Evolutionary conservation across 805 yeast genomes (phyloP).

Genomic region (Ogataea corticis): DNA sequence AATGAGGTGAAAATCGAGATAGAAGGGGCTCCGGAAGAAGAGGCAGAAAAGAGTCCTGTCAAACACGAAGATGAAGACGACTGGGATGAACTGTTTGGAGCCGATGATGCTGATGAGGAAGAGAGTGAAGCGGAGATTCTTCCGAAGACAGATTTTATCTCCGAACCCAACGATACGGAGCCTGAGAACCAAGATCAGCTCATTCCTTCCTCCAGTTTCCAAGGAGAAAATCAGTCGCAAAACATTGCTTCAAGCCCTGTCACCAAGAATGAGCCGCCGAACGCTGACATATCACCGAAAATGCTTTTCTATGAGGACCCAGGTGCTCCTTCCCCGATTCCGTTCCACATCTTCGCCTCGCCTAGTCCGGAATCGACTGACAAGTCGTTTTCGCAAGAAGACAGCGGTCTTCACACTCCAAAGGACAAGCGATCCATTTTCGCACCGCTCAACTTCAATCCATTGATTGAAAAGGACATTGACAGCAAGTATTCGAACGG

Average conservation of each 20-base stretch:
- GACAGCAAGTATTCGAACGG: conserved; percentile 89
- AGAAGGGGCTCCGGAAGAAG: neutral
- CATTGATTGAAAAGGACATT: conserved; percentile 69
- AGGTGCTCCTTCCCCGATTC: conserved; percentile 77
- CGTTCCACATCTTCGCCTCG: conserved; percentile 47
- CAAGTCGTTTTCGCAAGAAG: conserved; percentile 13
- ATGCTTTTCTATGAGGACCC: conserved; percentile 69
- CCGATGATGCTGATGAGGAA: conserved; percentile 16
- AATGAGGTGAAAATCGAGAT: neutral
- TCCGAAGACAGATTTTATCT: conserved; percentile 10
- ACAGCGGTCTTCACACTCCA: conserved; percentile 31
- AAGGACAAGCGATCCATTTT: conserved; percentile 57
- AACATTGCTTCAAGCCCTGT: conserved; percentile 9
- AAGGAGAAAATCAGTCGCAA: neutral
- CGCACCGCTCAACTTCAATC: conserved; percentile 81
- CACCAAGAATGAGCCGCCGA: conserved; percentile 1
- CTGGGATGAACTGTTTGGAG: conserved; percentile 35
- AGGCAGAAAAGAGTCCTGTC: neutral
- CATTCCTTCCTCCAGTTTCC: neutral
- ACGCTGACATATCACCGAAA: conserved; percentile 33
- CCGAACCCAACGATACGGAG: conserved; percentile 1
- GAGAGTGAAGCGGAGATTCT: conserved; percentile 14
- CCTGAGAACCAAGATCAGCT: too few species aligned
- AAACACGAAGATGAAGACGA: conserved; percentile 24
- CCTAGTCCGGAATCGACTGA: conserved; percentile 28